Conservation (phyloP, 148 eudicot species). For the Camellia granthamiana region DNA sequence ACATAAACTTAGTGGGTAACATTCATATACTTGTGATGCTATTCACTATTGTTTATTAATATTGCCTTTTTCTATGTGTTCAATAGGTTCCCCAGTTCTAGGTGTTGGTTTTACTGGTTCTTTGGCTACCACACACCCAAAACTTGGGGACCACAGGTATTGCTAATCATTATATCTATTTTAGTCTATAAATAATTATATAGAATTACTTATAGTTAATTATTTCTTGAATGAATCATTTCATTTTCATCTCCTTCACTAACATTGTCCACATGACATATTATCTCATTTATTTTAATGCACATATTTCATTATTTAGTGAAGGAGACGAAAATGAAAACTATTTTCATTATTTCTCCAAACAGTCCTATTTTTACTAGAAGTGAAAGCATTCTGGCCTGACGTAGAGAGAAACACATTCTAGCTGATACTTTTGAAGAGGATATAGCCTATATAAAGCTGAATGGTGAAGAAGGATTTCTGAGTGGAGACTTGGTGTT, state of each 20-base stretch:
- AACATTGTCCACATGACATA: not conserved
- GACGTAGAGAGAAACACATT: not conserved
- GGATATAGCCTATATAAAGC: not conserved
- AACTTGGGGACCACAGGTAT: constrained; percentile 90
- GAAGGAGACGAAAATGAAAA: not conserved
- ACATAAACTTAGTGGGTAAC: not conserved
- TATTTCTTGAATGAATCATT: not conserved
- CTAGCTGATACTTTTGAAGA: not conserved
- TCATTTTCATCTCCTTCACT: not conserved
- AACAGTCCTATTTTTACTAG: not conserved
- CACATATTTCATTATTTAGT: not conserved
- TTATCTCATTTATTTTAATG: not conserved
- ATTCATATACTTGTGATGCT: not conserved
- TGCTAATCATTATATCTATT: not conserved
- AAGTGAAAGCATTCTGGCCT: not conserved
- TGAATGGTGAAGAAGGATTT: not conserved
- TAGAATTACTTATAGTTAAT: not conserved
- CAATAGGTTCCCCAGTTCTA: constrained; percentile 62
- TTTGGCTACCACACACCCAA: constrained; percentile 63
- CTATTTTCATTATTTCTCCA: not conserved
- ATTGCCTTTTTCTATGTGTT: not conserved
- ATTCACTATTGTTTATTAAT: not conserved
- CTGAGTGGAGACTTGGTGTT: not conserved
- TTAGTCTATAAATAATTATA: not conserved
- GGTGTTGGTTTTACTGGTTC: constrained; percentile 93